Percentiles rank a stretch among this genome's conserved stretches.
phyloP scores from a whole-genome alignment of 345 rosid genomes.

The Linum lewisii region DNA sequence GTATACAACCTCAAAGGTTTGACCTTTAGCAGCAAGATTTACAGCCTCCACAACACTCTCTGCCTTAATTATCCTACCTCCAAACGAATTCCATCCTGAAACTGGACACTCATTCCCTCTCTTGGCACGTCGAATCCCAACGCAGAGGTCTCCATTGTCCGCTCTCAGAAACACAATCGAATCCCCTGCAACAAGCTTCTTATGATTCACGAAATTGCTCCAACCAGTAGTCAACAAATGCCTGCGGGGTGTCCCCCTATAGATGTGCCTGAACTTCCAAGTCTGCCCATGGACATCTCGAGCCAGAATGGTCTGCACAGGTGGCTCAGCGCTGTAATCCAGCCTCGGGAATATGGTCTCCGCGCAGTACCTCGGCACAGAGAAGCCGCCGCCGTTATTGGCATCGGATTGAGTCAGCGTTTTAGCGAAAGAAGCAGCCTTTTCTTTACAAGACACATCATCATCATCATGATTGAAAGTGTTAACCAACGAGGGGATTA shows the following conservation, averaged over 20 bases:
- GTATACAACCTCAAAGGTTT: slow-evolving; percentile 67
- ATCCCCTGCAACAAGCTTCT: slow-evolving; percentile 96
- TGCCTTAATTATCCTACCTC: slow-evolving; percentile 47
- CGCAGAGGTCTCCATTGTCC: slow-evolving; percentile 82
- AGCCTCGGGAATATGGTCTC: slow-evolving; percentile 87
- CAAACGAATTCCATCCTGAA: slow-evolving; percentile 61
- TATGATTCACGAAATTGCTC: slow-evolving; percentile 96
- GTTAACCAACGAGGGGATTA: slow-evolving; percentile 35
- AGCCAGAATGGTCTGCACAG: slow-evolving; percentile 86
- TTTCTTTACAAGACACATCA: slow-evolving; percentile 36
- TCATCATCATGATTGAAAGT: slow-evolving; percentile 23
- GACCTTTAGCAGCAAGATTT: slow-evolving; percentile 48
- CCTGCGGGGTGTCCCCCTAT: slow-evolving; percentile 89
- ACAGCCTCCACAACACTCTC: slow-evolving; percentile 77
- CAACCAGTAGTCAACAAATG: slow-evolving; percentile 96
- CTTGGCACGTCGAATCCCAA: slow-evolving; percentile 81
- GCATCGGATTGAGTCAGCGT: slow-evolving; percentile 95
- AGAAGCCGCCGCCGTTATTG: slow-evolving; percentile 96
- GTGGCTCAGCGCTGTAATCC: slow-evolving; percentile 87
- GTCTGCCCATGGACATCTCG: slow-evolving; percentile 85
- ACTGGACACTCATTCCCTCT: slow-evolving; percentile 59
- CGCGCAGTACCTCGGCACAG: slow-evolving; percentile 96
- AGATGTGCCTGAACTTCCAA: slow-evolving; percentile 95
- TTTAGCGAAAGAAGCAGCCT: slow-evolving; percentile 86
- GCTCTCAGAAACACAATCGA: slow-evolving; percentile 82